These are phyloP conservation scores for Filosporella fistucella DNA, from an alignment of 495 filamentous ascomycete genomes.

Conservation along the genomic window DNA sequence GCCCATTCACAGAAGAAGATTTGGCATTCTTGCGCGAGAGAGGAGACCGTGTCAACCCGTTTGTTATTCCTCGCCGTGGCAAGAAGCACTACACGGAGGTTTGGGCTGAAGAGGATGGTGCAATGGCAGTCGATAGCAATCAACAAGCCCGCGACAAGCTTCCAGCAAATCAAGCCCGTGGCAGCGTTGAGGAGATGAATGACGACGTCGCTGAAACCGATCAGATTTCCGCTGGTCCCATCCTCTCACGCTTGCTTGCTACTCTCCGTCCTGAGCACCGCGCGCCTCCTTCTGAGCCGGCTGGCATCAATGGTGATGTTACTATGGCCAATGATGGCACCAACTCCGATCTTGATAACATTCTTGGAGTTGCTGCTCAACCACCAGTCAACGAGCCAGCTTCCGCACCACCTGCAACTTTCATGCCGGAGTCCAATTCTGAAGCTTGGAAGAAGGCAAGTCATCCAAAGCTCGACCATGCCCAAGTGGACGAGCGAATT, in stretches of 20 bases:
- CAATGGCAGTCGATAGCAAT: slow-evolving; percentile 60
- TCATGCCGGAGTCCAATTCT: slow-evolving; percentile 64
- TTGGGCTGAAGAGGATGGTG: slow-evolving; percentile 90
- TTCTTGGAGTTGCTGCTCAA: slow-evolving; percentile 36
- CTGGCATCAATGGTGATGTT: slow-evolving; percentile 41
- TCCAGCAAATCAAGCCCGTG: slow-evolving; percentile 75
- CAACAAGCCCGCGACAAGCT: slow-evolving; percentile 56
- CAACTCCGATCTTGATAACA: slow-evolving; percentile 36
- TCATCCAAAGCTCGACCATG: slow-evolving; percentile 71
- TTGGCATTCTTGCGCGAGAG: slow-evolving; percentile 88
- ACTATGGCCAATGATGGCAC: too few relatives aligned
- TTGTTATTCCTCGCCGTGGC: slow-evolving; percentile 81
- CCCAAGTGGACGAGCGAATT: slow-evolving; percentile 80
- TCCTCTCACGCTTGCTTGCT: slow-evolving; percentile 78
- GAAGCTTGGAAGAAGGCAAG: slow-evolving; percentile 53
- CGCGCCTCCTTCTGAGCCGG: slow-evolving; percentile 48
- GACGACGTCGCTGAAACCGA: slow-evolving; percentile 84
- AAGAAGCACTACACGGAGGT: slow-evolving; percentile 80
- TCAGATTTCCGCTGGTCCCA: slow-evolving; percentile 82
- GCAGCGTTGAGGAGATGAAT: slow-evolving; percentile 77
- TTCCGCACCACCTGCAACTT: slow-evolving; percentile 63
- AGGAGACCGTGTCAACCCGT: slow-evolving; percentile 77
- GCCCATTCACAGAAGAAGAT: slow-evolving; percentile 89
- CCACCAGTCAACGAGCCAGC: slow-evolving; percentile 22
- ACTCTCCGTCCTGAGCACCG: slow-evolving; percentile 80